phyloP scores from a whole-genome alignment of 2,329 filamentous ascomycete genomes.

The Aspergillus udagawae region DNA sequence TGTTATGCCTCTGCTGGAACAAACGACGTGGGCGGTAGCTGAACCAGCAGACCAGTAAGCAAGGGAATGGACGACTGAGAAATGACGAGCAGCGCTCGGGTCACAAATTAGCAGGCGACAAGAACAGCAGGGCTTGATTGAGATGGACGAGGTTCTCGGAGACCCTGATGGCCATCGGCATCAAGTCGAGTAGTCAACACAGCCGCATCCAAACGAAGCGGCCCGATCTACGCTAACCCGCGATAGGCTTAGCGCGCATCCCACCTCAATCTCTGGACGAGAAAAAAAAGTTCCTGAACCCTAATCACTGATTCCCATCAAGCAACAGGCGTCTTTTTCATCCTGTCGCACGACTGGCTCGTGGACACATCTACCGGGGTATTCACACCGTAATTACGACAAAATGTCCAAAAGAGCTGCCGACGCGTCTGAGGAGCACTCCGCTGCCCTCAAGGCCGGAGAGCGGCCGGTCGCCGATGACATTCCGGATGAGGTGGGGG shows the following conservation, averaged over 20 bases:
- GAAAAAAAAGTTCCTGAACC: constrained; percentile 28
- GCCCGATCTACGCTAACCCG: constrained; percentile 29
- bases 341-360: constrained; percentile 20
- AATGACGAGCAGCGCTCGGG: background rate
- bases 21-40: constrained; percentile 5
- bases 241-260: constrained; percentile 29
- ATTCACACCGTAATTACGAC: constrained; percentile 5
- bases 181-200: constrained; percentile 6
- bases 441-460: constrained; percentile 57
- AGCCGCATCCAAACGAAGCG: constrained; percentile 12
- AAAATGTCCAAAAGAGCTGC: constrained; percentile 60
- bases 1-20: constrained; percentile 9
- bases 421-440: constrained; percentile 48
- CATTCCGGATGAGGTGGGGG: constrained; percentile 53
- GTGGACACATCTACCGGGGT: constrained; percentile 6
- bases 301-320: constrained; percentile 7
- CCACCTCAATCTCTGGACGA: constrained; percentile 21
- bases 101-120: background rate
- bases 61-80: background rate
- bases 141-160: background rate
- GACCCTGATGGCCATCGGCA: background rate
- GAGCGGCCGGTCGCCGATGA: constrained; percentile 52
- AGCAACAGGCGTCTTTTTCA: constrained; percentile 10
- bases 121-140: background rate
- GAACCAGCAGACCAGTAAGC: constrained; percentile 5